These are phyloP conservation scores for Podila minutissima DNA, from an alignment of 192 early-diverging fungal genomes.

Conservation along the genomic window DNA sequence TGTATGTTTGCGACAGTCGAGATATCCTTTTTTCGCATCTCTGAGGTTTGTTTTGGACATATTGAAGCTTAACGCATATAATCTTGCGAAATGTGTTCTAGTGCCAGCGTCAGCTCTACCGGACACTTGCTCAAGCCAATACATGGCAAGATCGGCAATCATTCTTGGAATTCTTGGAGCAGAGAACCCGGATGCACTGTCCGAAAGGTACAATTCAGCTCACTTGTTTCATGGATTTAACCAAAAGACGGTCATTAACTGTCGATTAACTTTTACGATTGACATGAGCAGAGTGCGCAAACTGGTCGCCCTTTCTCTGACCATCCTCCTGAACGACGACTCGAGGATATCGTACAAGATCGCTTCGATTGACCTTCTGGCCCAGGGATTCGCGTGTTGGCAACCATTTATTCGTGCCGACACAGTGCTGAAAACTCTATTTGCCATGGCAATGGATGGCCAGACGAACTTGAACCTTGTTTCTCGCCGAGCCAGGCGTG, in stretches of 20 bases:
- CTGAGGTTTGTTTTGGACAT: no score
- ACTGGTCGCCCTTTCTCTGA: constrained; percentile 74
- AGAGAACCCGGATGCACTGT: constrained; percentile 60
- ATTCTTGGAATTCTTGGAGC: constrained; percentile 82
- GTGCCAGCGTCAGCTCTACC: constrained; percentile 57
- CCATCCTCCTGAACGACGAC: constrained; percentile 70
- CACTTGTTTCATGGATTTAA: background rate
- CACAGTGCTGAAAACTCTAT: constrained; percentile 67
- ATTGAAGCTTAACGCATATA: background rate
- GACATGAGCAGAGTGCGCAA: constrained; percentile 53
- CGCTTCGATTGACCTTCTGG: constrained; percentile 77
- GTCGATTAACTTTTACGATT: background rate
- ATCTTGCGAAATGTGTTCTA: constrained; percentile 24
- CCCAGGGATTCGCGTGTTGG: constrained; percentile 78
- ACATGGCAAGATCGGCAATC: constrained; percentile 72
- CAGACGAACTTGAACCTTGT: constrained; percentile 46
- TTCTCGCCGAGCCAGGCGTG: constrained; percentile 69
- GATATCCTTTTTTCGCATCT: no score
- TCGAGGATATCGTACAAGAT: constrained; percentile 59
- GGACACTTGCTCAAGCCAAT: constrained; percentile 50
- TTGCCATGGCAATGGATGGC: constrained; percentile 61
- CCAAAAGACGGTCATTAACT: background rate
- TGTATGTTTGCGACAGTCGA: constrained; percentile 52
- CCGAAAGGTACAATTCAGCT: constrained; percentile 40
- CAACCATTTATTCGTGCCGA: constrained; percentile 75